These are phyloP conservation scores for Triglochin maritima DNA, from an alignment of 106 monocot species.

Conservation along the genomic window DNA sequence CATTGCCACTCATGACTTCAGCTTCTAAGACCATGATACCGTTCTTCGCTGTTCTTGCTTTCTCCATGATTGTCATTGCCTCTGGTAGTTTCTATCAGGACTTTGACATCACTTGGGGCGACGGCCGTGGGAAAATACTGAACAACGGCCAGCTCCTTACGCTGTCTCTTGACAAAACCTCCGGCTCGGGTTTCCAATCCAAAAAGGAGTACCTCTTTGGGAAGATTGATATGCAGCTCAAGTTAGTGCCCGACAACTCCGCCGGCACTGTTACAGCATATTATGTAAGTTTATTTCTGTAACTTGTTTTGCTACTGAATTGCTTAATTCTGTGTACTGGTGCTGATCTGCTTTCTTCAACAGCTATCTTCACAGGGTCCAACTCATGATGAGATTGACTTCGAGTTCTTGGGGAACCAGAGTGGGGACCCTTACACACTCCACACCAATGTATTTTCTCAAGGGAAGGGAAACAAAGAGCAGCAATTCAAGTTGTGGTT, in stretches of 20 bases:
- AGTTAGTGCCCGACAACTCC: conserved; percentile 26
- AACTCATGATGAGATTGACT: conserved; percentile 25
- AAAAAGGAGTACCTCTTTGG: conserved; percentile 25
- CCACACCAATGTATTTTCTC: conserved; percentile 27
- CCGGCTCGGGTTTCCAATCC: conserved; percentile 28
- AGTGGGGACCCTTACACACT: conserved; percentile 26
- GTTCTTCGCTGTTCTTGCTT: not conserved
- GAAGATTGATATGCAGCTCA: conserved; percentile 28
- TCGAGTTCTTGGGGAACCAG: conserved; percentile 22
- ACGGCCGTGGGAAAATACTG: conserved; percentile 16
- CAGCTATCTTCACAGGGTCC: conserved; percentile 24
- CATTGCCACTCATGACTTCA: not conserved
- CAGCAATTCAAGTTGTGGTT: conserved; percentile 29
- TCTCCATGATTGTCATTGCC: not conserved
- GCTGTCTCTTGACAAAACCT: conserved; percentile 17
- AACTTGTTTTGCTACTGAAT: not conserved
- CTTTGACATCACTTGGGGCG: conserved; percentile 26
- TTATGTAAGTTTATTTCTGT: conserved; percentile 9
- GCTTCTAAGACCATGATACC: not conserved
- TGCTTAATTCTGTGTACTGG: not conserved
- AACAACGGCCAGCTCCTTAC: conserved; percentile 15
- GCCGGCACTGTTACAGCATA: conserved; percentile 26
- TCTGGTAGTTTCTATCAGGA: conserved; percentile 7
- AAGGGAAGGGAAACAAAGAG: conserved; percentile 25
- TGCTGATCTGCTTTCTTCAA: not conserved